Conservation (phyloP, 805 yeast species). For the Naumovozyma castellii region DNA sequence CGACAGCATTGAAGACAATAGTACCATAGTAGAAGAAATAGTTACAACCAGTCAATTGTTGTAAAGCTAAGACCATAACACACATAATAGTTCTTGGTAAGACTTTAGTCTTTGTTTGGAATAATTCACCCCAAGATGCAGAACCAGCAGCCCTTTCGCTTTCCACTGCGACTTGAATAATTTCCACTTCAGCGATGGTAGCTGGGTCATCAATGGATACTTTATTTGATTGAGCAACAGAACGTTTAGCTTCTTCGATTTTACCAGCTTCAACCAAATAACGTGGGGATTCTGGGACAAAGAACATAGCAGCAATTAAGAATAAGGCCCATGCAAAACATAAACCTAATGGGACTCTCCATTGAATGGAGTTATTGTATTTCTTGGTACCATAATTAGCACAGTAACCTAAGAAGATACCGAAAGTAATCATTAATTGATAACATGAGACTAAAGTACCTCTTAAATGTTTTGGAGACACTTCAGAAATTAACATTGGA, state of each 20-base stretch:
- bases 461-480: constrained; percentile 34
- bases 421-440: too few species aligned
- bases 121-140: constrained; percentile 54
- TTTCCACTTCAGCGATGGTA: constrained; percentile 46
- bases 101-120: constrained; percentile 59
- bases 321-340: constrained; percentile 38
- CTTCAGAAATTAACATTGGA: constrained; percentile 49
- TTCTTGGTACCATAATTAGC: constrained; percentile 52
- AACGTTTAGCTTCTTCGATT: constrained; percentile 48
- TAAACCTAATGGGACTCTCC: too few species aligned
- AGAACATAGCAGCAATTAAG: constrained; percentile 26
- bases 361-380: constrained; percentile 51
- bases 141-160: constrained; percentile 50
- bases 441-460: too few species aligned
- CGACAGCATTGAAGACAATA: constrained; percentile 48
- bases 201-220: constrained; percentile 41
- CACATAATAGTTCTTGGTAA: constrained; percentile 40
- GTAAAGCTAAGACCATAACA: constrained; percentile 48
- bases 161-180: constrained; percentile 47
- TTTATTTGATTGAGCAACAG: constrained; percentile 46
- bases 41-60: too few species aligned
- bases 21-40: too few species aligned
- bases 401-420: too few species aligned
- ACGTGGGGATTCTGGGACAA: constrained; percentile 65
- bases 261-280: constrained; percentile 43